Conservation (phyloP, 805 yeast species). For the Saturnispora diversa region DNA sequence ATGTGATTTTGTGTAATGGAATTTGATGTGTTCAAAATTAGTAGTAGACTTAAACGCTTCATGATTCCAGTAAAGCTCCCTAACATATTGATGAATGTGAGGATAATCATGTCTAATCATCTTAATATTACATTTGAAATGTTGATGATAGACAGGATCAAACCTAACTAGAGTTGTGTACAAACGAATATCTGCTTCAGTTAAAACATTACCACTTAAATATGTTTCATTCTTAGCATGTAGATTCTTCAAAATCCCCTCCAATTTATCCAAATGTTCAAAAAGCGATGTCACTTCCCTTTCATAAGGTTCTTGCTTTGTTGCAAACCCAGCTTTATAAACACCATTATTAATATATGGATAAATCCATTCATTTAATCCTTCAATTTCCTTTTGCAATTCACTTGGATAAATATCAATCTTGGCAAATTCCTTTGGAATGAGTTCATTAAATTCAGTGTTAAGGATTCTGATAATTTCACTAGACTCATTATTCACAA, state of each 20-base stretch:
- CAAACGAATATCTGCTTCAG: conserved; percentile 87
- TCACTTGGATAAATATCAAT: conserved; percentile 57
- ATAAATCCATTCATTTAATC: conserved; percentile 73
- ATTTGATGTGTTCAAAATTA: conserved; percentile 81
- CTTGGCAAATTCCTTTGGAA: conserved; percentile 40
- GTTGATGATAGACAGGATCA: conserved; percentile 90
- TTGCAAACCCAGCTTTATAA: conserved; percentile 86
- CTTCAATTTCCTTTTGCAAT: conserved; percentile 56
- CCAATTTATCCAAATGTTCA: conserved; percentile 60
- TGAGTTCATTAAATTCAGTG: conserved; percentile 57
- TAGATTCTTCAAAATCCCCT: conserved; percentile 44
- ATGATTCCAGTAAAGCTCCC: conserved; percentile 72
- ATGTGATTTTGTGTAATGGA: conserved; percentile 86
- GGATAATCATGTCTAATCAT: conserved; percentile 79
- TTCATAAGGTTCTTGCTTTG: conserved; percentile 75
- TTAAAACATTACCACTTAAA: conserved; percentile 56
- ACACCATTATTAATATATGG: conserved; percentile 87
- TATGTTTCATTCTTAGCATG: conserved; percentile 32
- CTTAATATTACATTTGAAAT: conserved; percentile 84
- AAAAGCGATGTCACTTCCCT: conserved; percentile 57
- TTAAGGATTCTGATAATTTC: conserved; percentile 83
- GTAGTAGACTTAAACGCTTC: conserved; percentile 68
- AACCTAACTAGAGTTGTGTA: conserved; percentile 84
- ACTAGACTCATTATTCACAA: conserved; percentile 86
- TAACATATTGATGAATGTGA: conserved; percentile 66